Evolutionary conservation across 2,329 filamentous ascomycete genomes (phyloP), one percentile per base, ranked within the genome.

Genomic region (Fusarium metavorans): DNA sequence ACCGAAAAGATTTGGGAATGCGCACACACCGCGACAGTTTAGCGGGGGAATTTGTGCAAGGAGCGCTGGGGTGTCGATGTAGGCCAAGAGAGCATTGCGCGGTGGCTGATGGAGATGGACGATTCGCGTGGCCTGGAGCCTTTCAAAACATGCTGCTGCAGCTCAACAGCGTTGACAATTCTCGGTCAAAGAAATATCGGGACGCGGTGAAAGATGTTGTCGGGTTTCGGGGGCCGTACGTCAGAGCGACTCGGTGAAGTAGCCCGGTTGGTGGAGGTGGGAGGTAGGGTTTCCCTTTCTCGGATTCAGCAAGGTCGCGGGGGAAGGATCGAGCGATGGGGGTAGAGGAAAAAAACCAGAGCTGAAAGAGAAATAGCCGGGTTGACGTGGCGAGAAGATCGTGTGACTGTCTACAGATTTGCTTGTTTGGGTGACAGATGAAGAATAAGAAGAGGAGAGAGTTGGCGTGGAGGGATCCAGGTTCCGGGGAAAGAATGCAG

Each of bases 161-260:
- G 32, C 60, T 9, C 32, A 66, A 30, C 59, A 32, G 34, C 13
- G 60, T 16, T 34, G 58, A 25, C 16, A 58, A 64, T 65, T 18
- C 48, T 50, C 35, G 48, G 25, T 34, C 41, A 34, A 18, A 34
- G 20, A 54, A 45, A 59, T 37, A 59, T n/a, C 35, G 48, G 45
- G 58, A 54, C 30, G 50, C 30, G 48, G 50, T 68, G 32, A 64
- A 62, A 41, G 58, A 37, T 69, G 61, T 70, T 58, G 35, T 72
- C 34, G 65, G 64, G 57, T 57, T 61, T 73, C 34, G 50, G 34
- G 27, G 14, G 54, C 56, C 32, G 67, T 75, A 75, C 72, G 72
- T 73, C 69, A 75, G 72, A 65, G 59, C 58, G 41, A 73, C 66
- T 63, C 66, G 72, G 72, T 75, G 72, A 71, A 73, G 72, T 54